These are phyloP conservation scores for Suhomyces prunicola DNA, from an alignment of 805 yeast genomes.

Conservation along the genomic window DNA sequence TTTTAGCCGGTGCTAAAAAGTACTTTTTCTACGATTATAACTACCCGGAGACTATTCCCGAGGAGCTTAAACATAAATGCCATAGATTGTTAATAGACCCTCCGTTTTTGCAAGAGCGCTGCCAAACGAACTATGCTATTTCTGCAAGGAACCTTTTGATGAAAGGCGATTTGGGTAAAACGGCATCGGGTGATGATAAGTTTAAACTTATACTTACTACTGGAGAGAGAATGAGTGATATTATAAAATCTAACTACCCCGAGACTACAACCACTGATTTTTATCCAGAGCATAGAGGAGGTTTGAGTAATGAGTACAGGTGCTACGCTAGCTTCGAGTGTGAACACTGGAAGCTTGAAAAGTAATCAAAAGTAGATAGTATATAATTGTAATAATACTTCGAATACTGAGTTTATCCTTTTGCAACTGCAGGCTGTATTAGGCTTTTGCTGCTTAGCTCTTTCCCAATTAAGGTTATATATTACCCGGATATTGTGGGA, in stretches of 20 bases:
- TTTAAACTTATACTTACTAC: constrained; percentile 72
- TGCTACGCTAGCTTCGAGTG: constrained; percentile 82
- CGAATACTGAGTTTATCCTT: neutral
- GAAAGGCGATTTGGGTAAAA: constrained; percentile 34
- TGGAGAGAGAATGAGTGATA: constrained; percentile 79
- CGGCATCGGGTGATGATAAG: constrained; percentile 38
- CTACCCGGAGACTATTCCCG: constrained; percentile 60
- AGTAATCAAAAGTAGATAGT: neutral
- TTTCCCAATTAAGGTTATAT: neutral
- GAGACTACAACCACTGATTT: constrained; percentile 63
- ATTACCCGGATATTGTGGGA: neutral
- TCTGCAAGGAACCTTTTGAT: constrained; percentile 58
- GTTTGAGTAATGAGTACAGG: constrained; percentile 81
- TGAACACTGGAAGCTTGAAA: constrained; percentile 55
- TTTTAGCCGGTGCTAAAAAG: constrained; percentile 63
- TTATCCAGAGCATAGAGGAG: constrained; percentile 78
- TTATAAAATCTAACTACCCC: constrained; percentile 62
- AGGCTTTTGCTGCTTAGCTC: neutral
- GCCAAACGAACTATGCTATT: constrained; percentile 62
- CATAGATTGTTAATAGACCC: constrained; percentile 81
- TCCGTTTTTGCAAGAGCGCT: constrained; percentile 78
- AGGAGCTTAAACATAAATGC: constrained; percentile 54
- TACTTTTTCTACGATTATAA: constrained; percentile 77
- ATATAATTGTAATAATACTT: neutral
- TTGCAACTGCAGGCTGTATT: neutral